Conservation (phyloP, 352 stramenopile species). For the Phytophthora uliginosa region DNA sequence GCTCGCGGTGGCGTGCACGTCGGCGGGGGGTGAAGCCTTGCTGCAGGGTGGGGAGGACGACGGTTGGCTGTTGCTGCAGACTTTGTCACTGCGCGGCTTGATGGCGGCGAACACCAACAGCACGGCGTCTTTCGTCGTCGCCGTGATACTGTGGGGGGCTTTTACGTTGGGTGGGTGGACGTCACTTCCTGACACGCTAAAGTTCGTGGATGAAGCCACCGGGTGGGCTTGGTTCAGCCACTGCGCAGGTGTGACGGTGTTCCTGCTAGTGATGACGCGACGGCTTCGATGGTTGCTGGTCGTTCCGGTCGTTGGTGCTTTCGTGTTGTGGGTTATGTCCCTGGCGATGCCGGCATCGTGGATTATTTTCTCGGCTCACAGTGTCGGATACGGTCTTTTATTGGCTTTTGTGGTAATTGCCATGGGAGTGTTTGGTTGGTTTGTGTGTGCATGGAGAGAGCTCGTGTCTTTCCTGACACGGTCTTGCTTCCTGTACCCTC, state of each 20-base stretch:
- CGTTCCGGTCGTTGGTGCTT: conserved; percentile 66
- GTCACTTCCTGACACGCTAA: conserved; percentile 81
- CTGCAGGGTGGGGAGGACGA: conserved; percentile 39
- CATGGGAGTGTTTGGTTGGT: conserved; percentile 86
- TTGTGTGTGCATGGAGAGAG: conserved; percentile 80
- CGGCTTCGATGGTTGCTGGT: conserved; percentile 81
- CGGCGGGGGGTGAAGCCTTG: conserved; percentile 33
- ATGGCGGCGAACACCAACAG: conserved; percentile 50
- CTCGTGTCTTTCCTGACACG: conserved; percentile 85
- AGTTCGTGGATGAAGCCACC: conserved; percentile 88
- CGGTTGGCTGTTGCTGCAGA: conserved; percentile 41
- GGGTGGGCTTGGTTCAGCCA: conserved; percentile 91
- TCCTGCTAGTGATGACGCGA: conserved; percentile 80
- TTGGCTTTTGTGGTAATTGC: conserved; percentile 80
- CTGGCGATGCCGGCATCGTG: conserved; percentile 79
- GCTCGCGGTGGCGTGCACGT: conserved; percentile 74
- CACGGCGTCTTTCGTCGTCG: conserved; percentile 69
- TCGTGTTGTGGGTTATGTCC: conserved; percentile 85
- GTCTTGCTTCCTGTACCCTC: conserved; percentile 85
- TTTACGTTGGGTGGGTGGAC: conserved; percentile 83
- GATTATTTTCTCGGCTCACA: conserved; percentile 90
- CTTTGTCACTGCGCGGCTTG: conserved; percentile 38
- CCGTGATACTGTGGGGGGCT: conserved; percentile 76
- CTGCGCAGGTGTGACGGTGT: conserved; percentile 81
- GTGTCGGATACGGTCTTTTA: conserved; percentile 78